Base-by-base conservation (phyloP, 768 basidiomycete genomes). In the Lactarius vividus region DNA sequence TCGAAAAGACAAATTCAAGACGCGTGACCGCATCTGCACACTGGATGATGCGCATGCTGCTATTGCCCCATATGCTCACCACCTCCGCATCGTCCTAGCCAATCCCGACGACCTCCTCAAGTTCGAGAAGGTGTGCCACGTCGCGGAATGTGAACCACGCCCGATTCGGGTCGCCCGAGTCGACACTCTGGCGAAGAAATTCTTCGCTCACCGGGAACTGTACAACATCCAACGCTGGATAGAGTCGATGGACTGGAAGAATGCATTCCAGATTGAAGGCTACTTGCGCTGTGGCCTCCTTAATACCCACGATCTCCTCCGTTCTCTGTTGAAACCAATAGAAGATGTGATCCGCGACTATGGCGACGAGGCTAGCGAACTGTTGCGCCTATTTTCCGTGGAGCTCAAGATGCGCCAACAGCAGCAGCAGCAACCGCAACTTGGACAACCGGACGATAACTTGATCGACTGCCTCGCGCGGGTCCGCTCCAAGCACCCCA, bases 181-280 rank as follows among this genome's bases (percentile, higher is more conserved):
- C 57, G 83, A 87, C 20, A 84, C 88, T 2, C 73, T 73, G 13
- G 71, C 77, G 3, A 79, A 75, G 44, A 77, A 74, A 0, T 87
- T 90, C 68, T 93, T 89, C 72, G 70, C 78, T 0, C 69, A 71
- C 10, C 83, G 75, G 66, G 75, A 77, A 4, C 78, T 92, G 3
- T 75, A 80, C 65, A 75, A 75, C 11, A 72, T 90, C 10, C 76
- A 78, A 15, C 72, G 71, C 18, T 80, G 79, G 75, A 69, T 89
- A 52, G 73, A 74, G 33, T 75, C 73, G 4, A 80, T 87, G 55
- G 78, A 82, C 15, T 93, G 89, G 88, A 75, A 78, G 5, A 80
- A 91, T 39, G 88, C 87, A 0, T 94, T 92, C 72, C 92, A 94
- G 74, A 76, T 92, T 33, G 91, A 91, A 73, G 83, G 85, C 0